Evolutionary conservation across 345 rosid species (phyloP), one percentile per base, ranked within the genome.

Genomic region (Murraya koenigii): DNA sequence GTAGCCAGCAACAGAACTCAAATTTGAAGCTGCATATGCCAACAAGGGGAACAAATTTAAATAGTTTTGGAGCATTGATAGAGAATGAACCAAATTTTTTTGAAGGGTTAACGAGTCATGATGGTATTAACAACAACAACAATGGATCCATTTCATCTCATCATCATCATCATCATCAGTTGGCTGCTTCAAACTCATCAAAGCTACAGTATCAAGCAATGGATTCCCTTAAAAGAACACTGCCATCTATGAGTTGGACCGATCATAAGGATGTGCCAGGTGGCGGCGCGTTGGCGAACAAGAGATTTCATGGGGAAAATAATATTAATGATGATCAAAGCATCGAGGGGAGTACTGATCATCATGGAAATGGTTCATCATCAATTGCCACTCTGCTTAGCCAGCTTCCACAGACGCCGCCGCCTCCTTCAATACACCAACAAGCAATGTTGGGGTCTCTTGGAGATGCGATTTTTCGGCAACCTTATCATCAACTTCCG

Each of bases 181-280:
- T 79, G 19, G 81, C 66, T 26, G 52, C 83, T 25, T 81, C 91
- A 25, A 66, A 78, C 66, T 77, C 88, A 22, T 44, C 49, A 44
- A 91, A 86, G 71, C 86, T 78, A 19, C 90, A 87, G 4, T 78
- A 83, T 26, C 84, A 44, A 44, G 49, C 83, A 7, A 77, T 88
- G 84, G 83, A 84, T 22, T 88, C 90, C 54, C 80, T 86, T 9
- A 93, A 92, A 83, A 85, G 94, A 69, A 71, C 93, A 22, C 88
- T 86, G 25, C 87, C 93, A 7, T 81, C 92, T 0, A 83, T 92
- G 60, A 88, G 85, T 41, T 95, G 98, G 98, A 74, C 79, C 5
- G 87, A 85, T 0, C 84, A 80, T 33, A 92, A 88, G 3, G 92
- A 87, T 5, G 69, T 70, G 8, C 36, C 77, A 52, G 17, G 20